Percentiles rank a stretch among this genome's conserved stretches.
Conservation (phyloP, 306 rosid species). For the Dalbergia oliveri region DNA sequence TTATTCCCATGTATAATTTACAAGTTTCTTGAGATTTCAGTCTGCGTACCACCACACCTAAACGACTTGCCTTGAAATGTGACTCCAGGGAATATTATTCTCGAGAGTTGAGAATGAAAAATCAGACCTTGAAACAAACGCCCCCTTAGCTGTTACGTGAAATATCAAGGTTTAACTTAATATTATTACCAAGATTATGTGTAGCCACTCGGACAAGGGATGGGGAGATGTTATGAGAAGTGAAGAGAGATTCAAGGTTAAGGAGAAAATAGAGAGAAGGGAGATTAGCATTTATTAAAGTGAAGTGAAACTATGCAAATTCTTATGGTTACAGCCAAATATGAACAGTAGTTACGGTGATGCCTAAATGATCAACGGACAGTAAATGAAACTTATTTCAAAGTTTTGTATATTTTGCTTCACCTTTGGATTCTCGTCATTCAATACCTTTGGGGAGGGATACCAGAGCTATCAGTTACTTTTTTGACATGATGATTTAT, state of each 20-base stretch:
- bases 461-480: too few relatives aligned
- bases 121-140: too few relatives aligned
- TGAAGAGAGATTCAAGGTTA: not conserved
- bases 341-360: conserved; percentile 2
- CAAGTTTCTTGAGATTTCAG: too few relatives aligned
- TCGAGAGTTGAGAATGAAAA: too few relatives aligned
- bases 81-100: too few relatives aligned
- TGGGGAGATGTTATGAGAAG: not conserved
- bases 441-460: not conserved
- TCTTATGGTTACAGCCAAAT: not conserved
- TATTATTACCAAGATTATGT: not conserved
- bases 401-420: not conserved
- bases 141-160: not conserved
- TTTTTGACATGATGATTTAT: not conserved
- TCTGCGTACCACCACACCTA: too few relatives aligned
- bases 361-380: conserved; percentile 2
- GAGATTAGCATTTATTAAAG: conserved; percentile 12
- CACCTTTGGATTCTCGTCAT: not conserved
- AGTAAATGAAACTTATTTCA: not conserved
- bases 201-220: not conserved
- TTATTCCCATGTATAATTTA: too few relatives aligned
- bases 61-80: too few relatives aligned
- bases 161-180: not conserved
- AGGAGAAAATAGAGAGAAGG: not conserved
- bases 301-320: not conserved